A percentile compares a stretch with the other conserved stretches of the same genome.
Conservation (phyloP, 2,329 filamentous ascomycete species). For the Talaromyces islandicus region DNA sequence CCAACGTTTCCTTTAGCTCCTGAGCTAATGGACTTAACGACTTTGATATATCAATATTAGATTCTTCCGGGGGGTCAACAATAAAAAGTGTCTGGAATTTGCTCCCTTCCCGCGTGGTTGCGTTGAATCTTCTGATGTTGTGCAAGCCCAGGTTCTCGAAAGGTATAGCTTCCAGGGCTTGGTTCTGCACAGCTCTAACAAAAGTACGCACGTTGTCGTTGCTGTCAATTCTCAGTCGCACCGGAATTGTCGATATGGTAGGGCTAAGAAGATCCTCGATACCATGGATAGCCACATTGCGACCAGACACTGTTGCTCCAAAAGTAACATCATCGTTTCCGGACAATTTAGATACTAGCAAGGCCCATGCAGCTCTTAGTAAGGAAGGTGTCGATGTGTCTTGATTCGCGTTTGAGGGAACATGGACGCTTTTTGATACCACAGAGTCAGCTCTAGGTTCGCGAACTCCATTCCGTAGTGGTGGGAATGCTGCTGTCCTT, state of each 20-base stretch:
- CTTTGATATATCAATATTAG: too few species aligned
- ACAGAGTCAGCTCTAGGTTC: not conserved
- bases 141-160: conserved; percentile 35
- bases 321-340: conserved; percentile 33
- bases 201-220: not conserved
- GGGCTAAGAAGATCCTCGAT: conserved; percentile 34
- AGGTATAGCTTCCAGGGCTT: not conserved
- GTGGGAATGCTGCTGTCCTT: not conserved
- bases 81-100: conserved; percentile 2
- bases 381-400: not conserved
- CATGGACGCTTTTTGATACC: not conserved
- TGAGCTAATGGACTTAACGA: not conserved
- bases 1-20: not conserved
- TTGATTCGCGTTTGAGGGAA: too few species aligned
- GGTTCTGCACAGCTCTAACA: not conserved
- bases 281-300: conserved; percentile 29
- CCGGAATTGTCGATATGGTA: not conserved
- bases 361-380: conserved; percentile 1
- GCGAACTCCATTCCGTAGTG: not conserved
- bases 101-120: not conserved
- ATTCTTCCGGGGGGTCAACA: not conserved
- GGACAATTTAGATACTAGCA: conserved; percentile 2
- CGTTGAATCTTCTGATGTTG: conserved; percentile 27
- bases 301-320: conserved; percentile 35
- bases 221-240: not conserved